A percentile compares a stretch with the other conserved stretches of the same genome.
Evolutionary conservation across 352 stramenopile genomes (phyloP).

Genomic region (Phytophthora pseudosyringae): DNA sequence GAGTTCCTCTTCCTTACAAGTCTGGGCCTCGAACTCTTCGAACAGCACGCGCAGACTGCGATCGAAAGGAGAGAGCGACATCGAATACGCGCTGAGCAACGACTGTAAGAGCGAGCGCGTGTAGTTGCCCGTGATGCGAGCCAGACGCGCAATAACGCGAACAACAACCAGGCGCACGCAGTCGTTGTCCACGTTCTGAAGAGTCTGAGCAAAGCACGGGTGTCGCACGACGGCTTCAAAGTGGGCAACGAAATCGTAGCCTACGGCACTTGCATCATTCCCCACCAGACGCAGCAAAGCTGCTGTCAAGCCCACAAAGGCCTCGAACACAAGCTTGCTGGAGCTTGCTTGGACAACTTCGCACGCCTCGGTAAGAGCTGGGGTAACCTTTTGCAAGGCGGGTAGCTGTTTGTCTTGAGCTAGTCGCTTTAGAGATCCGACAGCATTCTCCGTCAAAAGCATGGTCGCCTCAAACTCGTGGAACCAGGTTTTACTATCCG

Average conservation of each 20-base stretch:
- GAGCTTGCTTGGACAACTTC: conserved; percentile 26
- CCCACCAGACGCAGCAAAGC: conserved; percentile 41
- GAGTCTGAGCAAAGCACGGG: conserved; percentile 34
- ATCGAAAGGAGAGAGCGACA: conserved; percentile 72
- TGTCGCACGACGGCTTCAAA: conserved; percentile 41
- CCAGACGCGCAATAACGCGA: conserved; percentile 50
- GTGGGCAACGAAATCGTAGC: conserved; percentile 52
- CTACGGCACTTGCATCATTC: conserved; percentile 16
- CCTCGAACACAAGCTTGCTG: conserved; percentile 23
- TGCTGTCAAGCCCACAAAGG: conserved; percentile 44
- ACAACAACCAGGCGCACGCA: conserved; percentile 39
- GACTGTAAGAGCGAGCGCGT: conserved; percentile 58
- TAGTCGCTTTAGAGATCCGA: conserved; percentile 21
- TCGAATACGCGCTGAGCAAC: conserved; percentile 69
- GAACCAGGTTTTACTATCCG: background rate
- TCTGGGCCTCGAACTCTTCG: conserved; percentile 57
- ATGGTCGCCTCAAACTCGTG: conserved; percentile 21
- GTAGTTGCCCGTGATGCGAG: conserved; percentile 51
- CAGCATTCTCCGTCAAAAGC: conserved; percentile 24
- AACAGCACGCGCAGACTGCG: conserved; percentile 60
- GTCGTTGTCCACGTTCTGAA: conserved; percentile 29
- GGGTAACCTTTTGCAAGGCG: conserved; percentile 26
- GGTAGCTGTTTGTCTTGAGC: conserved; percentile 11
- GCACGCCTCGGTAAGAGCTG: conserved; percentile 32
- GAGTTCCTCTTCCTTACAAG: conserved; percentile 48